Evolutionary conservation across 805 yeast genomes (phyloP), one percentile per base, ranked within the genome.

Genomic region (Candida gorgasii): DNA sequence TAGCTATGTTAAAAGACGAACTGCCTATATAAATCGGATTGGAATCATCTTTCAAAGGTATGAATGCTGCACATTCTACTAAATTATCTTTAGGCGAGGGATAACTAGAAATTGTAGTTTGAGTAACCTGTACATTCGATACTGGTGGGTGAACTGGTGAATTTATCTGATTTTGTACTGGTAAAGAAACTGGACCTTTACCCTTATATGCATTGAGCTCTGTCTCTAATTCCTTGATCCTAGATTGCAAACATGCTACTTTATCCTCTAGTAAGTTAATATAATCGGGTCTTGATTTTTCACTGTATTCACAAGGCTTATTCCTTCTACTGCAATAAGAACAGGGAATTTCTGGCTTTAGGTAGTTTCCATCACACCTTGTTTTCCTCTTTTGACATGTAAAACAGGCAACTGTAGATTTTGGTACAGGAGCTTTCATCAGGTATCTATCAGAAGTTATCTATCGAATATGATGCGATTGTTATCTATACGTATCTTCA

Each of bases 11-110:
- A 12, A 38, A 39, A 5, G 40, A 24, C 11, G 46, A 33, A 22
- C 20, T 31, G 5, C 46, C 46, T 5, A 43, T 40, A 35, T 43
- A 43, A 12, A 18, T 15, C 14, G 40, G 14, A 19, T 19, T 23
- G 3, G 37, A n/a, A 28, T 43, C 42, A 32, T 32, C 32, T n/a
- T 32, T 43, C 31, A 43, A 34, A 4, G 46, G 46, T 15, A 43
- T 38, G 14, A 33, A 39, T 7, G 46, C 46, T 18, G 46, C 43
- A 22, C 29, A 39, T 16, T 43, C 40, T 5, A 43, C 22, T 5
- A 43, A n/a, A 29, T 34, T 39, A 17, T 35, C 23, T 34, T 17
- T n/a, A n/a, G n/a, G n/a, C n/a, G n/a, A n/a, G n/a, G n/a, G n/a
- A n/a, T n/a, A n/a, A n/a, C n/a, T n/a, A n/a, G n/a, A n/a, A n/a